Evolutionary conservation across 2,329 filamentous ascomycete species (phyloP).

Genomic region (Septoria linicola): DNA sequence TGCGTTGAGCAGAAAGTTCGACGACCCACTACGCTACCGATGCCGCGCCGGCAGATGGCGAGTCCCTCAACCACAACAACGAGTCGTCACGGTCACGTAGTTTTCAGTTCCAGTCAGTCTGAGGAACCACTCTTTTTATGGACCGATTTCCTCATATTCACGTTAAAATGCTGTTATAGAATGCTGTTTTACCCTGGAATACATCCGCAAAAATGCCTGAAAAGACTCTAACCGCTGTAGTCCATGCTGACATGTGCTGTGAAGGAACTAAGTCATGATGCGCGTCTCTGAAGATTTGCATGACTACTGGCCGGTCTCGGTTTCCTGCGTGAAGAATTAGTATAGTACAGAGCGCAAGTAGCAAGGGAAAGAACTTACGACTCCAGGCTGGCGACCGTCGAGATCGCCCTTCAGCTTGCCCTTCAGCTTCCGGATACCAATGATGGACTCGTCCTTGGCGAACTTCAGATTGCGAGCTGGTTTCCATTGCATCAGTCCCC

Average conservation of each 20-base stretch:
- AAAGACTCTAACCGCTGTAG: not conserved
- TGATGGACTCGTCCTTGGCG: slow-evolving; percentile 82
- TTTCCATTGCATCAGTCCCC: slow-evolving; percentile 93
- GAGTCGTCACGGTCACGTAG: too few species aligned
- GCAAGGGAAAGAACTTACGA: slow-evolving; percentile 49
- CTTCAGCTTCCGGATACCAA: slow-evolving; percentile 71
- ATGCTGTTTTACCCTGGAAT: not conserved
- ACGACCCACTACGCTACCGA: slow-evolving; percentile 1
- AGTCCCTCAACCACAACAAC: too few species aligned
- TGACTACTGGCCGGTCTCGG: slow-evolving; percentile 22
- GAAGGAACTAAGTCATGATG: not conserved
- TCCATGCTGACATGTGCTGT: not conserved
- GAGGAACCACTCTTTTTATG: too few species aligned
- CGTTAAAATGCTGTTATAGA: not conserved
- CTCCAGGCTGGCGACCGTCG: slow-evolving; percentile 78
- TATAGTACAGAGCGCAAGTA: not conserved
- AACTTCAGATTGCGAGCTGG: slow-evolving; percentile 83
- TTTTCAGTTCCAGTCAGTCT: too few species aligned
- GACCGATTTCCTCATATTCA: too few species aligned
- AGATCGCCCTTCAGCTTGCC: slow-evolving; percentile 70
- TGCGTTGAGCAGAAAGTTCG: slow-evolving; percentile 6
- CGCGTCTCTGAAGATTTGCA: too few species aligned
- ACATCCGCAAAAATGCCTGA: not conserved
- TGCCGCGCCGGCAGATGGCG: not conserved
- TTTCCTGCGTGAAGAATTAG: slow-evolving; percentile 26